A percentile compares a stretch with the other conserved stretches of the same genome.
phyloP scores from a whole-genome alignment of 768 basidiomycete genomes.

The Panaeolus papilionaceus region DNA sequence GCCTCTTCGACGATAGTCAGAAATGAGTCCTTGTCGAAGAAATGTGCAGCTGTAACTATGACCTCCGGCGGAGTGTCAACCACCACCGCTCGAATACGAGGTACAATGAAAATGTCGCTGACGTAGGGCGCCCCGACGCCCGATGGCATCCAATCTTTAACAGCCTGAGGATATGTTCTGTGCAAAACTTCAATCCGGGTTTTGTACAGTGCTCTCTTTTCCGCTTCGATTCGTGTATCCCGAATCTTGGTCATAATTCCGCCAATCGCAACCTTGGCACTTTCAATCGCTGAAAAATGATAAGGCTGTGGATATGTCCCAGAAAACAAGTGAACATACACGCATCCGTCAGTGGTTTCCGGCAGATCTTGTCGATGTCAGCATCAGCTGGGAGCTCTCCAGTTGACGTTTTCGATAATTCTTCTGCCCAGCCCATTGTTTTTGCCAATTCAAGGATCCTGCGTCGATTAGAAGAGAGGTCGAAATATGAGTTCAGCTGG shows the following conservation, averaged over 20 bases:
- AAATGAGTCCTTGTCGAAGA: not conserved
- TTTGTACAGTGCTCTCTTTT: not conserved
- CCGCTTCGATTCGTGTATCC: not conserved
- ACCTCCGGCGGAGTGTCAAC: not conserved
- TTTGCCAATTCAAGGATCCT: slow-evolving; percentile 17
- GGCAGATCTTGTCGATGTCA: not conserved
- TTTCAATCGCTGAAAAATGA: too few relatives aligned
- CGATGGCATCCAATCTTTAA: not conserved
- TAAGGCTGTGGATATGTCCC: not conserved
- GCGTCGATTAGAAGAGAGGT: too few relatives aligned
- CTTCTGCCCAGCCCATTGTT: slow-evolving; percentile 20
- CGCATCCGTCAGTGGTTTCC: not conserved
- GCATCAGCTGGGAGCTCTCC: not conserved
- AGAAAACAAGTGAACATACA: not conserved
- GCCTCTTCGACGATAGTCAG: not conserved
- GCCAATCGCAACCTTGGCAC: not conserved
- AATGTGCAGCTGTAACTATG: not conserved
- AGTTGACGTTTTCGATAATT: slow-evolving; percentile 5
- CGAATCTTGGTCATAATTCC: not conserved
- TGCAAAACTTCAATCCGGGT: not conserved
- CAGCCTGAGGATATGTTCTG: not conserved
- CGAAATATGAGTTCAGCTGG: not conserved
- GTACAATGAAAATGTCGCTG: slow-evolving; percentile 4
- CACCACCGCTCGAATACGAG: not conserved
- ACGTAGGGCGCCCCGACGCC: not conserved